Conservation (phyloP, 768 basidiomycete species). For the Punctularia strigosozonata region DNA sequence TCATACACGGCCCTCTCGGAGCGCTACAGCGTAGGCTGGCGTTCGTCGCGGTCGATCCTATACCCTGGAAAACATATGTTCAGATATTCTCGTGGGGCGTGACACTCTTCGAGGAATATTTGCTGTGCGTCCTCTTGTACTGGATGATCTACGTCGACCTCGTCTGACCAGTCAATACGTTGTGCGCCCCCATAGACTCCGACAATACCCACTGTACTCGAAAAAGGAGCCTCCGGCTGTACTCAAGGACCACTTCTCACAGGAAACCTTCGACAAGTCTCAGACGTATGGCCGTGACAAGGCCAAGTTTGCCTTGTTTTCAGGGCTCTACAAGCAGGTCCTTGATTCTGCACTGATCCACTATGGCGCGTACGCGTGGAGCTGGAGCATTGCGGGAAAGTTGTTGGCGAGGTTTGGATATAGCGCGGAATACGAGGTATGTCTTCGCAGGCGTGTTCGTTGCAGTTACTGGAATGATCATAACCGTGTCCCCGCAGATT, state of each 20-base stretch:
- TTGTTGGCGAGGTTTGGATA: constrained; percentile 46
- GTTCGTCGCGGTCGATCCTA: constrained; percentile 59
- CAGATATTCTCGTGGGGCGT: constrained; percentile 67
- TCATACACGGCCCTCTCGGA: constrained; percentile 46
- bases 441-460: constrained; percentile 10
- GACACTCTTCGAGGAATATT: constrained; percentile 77
- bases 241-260: constrained; percentile 55
- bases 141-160: neutral
- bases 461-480: neutral
- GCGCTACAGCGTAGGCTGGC: constrained; percentile 50
- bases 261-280: constrained; percentile 73
- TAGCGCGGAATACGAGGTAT: constrained; percentile 61
- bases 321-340: constrained; percentile 61
- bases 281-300: constrained; percentile 90
- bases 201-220: constrained; percentile 80
- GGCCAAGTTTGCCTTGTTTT: constrained; percentile 67
- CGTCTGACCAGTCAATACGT: neutral
- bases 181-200: constrained; percentile 28
- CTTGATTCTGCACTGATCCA: constrained; percentile 63
- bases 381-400: constrained; percentile 57
- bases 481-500: constrained; percentile 37
- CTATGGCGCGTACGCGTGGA: constrained; percentile 72
- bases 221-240: constrained; percentile 61
- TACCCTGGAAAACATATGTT: constrained; percentile 79
- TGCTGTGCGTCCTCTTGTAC: constrained; percentile 46